Percentiles rank a stretch among this genome's conserved stretches.
These are phyloP conservation scores for Lentinula aciculospora DNA, from an alignment of 768 basidiomycete species.

Conservation along the genomic window DNA sequence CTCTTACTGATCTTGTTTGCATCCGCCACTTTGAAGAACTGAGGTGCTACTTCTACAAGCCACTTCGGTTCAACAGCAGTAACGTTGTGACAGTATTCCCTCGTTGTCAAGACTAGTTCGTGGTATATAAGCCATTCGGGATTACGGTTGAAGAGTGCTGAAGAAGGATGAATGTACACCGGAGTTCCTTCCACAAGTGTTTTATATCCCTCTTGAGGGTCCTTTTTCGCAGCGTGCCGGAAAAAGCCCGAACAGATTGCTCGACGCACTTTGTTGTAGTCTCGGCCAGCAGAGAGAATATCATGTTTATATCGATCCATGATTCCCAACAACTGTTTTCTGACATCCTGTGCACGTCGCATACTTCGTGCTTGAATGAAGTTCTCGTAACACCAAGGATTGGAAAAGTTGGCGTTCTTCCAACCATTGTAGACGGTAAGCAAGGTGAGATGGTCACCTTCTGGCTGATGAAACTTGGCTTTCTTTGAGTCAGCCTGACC, in stretches of 20 bases:
- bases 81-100: conserved; percentile 90
- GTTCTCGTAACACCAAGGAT: conserved; percentile 99
- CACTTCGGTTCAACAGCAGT: conserved; percentile 97
- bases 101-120: conserved; percentile 93
- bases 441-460: conserved; percentile 91
- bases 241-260: conserved; percentile 98
- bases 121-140: conserved; percentile 98
- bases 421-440: conserved; percentile 97
- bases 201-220: conserved; percentile 97
- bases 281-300: conserved; percentile 85
- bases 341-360: conserved; percentile 94
- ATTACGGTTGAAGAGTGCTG: conserved; percentile 92
- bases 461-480: conserved; percentile 98
- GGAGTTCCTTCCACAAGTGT: conserved; percentile 97
- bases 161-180: conserved; percentile 97
- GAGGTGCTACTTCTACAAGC: conserved; percentile 96
- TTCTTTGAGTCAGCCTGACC: conserved; percentile 99
- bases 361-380: conserved; percentile 98
- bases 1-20: conserved; percentile 96
- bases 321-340: conserved; percentile 95
- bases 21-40: conserved; percentile 98
- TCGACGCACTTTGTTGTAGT: conserved; percentile 89
- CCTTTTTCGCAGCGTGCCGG: conserved; percentile 98
- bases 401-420: conserved; percentile 94
- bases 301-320: conserved; percentile 99